Evolutionary conservation across 2,329 filamentous ascomycete genomes (phyloP).

Genomic region (Penicillium sp.): DNA sequence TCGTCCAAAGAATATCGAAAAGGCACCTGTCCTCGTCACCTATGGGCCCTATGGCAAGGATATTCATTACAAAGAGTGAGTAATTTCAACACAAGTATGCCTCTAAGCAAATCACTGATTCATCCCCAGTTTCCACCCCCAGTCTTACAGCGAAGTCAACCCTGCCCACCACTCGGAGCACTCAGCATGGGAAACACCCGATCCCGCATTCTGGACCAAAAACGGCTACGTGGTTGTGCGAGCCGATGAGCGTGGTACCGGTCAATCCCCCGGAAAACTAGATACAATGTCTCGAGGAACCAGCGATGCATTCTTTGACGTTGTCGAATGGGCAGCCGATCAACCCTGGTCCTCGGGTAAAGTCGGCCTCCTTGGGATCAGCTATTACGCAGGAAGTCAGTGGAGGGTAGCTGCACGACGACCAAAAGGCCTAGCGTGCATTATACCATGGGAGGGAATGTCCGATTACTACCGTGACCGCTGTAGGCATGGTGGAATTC

Average conservation of each 20-base stretch:
- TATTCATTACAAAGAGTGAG: not conserved
- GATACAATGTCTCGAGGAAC: conserved; percentile 52
- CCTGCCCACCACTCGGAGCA: conserved; percentile 27
- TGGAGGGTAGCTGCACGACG: conserved; percentile 55
- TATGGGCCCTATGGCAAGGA: not conserved
- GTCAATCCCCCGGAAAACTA: conserved; percentile 51
- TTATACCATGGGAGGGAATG: conserved; percentile 46
- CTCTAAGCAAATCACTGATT: not conserved
- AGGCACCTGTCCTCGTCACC: not conserved
- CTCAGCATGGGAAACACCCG: conserved; percentile 59
- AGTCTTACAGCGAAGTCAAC: not conserved
- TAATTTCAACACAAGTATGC: not conserved
- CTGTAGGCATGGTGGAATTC: conserved; percentile 62
- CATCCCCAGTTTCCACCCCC: not conserved
- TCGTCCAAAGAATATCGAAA: not conserved
- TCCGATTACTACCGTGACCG: conserved; percentile 57
- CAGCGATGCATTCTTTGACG: conserved; percentile 48
- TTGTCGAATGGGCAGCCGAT: conserved; percentile 50
- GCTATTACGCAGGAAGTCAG: conserved; percentile 55
- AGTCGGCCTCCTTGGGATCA: conserved; percentile 53
- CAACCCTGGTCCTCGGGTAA: conserved; percentile 47
- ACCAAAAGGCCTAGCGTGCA: conserved; percentile 52
- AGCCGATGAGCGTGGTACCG: conserved; percentile 49
- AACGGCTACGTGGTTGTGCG: conserved; percentile 56
- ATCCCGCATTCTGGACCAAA: conserved; percentile 55